Evolutionary conservation across 768 basidiomycete genomes (phyloP).

Genomic region (Boletus subparvulus): DNA sequence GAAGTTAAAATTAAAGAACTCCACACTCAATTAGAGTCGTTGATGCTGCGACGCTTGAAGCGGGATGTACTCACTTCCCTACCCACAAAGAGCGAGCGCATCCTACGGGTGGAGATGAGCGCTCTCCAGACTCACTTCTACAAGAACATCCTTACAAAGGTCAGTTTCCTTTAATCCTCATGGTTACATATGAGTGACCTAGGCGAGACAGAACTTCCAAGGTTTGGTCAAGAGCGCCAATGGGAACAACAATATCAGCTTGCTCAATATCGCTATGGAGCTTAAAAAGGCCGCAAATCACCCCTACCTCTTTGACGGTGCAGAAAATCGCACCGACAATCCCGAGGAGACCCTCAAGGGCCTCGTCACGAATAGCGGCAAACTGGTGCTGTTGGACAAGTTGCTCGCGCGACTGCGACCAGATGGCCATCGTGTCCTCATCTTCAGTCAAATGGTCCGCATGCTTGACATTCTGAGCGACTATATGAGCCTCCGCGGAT

Average conservation of each 20-base stretch:
- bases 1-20: constrained; percentile 94
- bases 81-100: constrained; percentile 97
- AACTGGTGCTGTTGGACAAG: constrained; percentile 98
- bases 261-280: constrained; percentile 99
- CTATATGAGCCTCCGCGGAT: constrained; percentile 88
- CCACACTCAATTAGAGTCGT: constrained; percentile 85
- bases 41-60: constrained; percentile 95
- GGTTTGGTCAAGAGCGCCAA: constrained; percentile 88
- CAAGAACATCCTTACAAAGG: constrained; percentile 96
- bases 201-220: constrained; percentile 72
- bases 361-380: constrained; percentile 98
- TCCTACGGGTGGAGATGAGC: constrained; percentile 96
- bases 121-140: constrained; percentile 96
- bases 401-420: constrained; percentile 84
- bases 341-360: constrained; percentile 87
- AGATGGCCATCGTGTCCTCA: constrained; percentile 95
- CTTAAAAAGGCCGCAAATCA: constrained; percentile 98
- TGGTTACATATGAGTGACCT: constrained; percentile 2
- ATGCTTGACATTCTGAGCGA: constrained; percentile 98
- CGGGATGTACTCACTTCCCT: constrained; percentile 93
- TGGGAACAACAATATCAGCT: constrained; percentile 86
- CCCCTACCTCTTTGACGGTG: constrained; percentile 96
- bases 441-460: constrained; percentile 99
- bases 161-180: constrained; percentile 26
- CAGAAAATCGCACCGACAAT: constrained; percentile 62